Percentiles rank a stretch among this genome's conserved stretches.
Conservation (phyloP, 805 yeast genomes). For the Cyberlindnera misumaiensis region DNA sequence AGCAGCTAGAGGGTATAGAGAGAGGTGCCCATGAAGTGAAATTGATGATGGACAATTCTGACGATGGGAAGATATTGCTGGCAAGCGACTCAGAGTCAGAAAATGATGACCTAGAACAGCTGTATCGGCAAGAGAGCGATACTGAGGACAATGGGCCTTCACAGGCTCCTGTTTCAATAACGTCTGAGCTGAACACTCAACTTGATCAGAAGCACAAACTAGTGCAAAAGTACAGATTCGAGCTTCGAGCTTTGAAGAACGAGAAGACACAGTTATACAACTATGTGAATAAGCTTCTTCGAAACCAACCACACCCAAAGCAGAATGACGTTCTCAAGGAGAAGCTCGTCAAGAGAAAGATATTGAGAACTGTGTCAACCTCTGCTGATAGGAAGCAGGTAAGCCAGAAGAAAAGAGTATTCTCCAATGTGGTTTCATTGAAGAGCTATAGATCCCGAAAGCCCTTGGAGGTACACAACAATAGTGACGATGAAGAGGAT, state of each 20-base stretch:
- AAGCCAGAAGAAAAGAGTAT: slow-evolving; percentile 5
- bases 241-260: slow-evolving; percentile 16
- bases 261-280: slow-evolving; percentile 21
- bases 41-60: not conserved
- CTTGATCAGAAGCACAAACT: slow-evolving; percentile 9
- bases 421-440: slow-evolving; percentile 13
- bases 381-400: not conserved
- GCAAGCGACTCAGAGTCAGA: slow-evolving; percentile 4
- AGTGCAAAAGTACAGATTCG: slow-evolving; percentile 13
- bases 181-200: slow-evolving; percentile 6
- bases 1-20: not conserved
- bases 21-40: not conserved
- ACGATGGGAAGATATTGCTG: slow-evolving; percentile 1
- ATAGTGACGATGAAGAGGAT: slow-evolving; percentile 7
- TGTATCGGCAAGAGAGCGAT: slow-evolving; percentile 1
- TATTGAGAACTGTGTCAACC: slow-evolving; percentile 17
- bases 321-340: slow-evolving; percentile 21
- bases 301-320: slow-evolving; percentile 10
- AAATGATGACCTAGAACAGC: slow-evolving; percentile 2
- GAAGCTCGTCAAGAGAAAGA: slow-evolving; percentile 21
- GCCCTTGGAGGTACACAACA: slow-evolving; percentile 1
- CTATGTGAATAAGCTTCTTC: slow-evolving; percentile 20
- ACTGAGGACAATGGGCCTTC: not conserved
- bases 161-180: slow-evolving; percentile 1
- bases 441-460: slow-evolving; percentile 6